Percentiles rank a stretch among this genome's conserved stretches.
phyloP scores from a whole-genome alignment of 192 early-diverging fungal genomes.

The Bifiguratus adelaidae region DNA sequence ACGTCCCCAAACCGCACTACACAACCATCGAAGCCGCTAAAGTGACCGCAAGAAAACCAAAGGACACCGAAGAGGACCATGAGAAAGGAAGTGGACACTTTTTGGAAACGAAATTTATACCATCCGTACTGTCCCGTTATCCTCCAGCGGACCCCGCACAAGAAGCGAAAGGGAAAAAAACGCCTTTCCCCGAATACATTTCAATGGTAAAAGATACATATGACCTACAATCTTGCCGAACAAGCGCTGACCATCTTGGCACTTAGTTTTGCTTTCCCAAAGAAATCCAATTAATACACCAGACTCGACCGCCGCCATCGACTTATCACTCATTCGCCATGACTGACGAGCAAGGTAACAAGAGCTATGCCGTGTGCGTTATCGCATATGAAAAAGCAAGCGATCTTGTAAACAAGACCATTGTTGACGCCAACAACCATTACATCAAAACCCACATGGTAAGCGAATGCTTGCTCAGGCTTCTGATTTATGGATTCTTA shows the following conservation, averaged over 20 bases:
- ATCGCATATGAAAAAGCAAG: constrained; percentile 14
- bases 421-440: constrained; percentile 5
- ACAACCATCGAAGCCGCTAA: too few species aligned
- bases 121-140: constrained; percentile 11
- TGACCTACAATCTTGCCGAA: not conserved
- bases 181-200: constrained; percentile 14
- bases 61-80: too few species aligned
- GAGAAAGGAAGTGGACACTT: too few species aligned
- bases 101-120: constrained; percentile 15
- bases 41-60: too few species aligned
- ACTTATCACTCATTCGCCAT: constrained; percentile 20
- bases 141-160: constrained; percentile 8
- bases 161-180: too few species aligned
- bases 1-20: too few species aligned
- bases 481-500: too few species aligned
- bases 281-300: constrained; percentile 16
- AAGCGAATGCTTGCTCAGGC: too few species aligned
- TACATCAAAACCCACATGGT: constrained; percentile 12
- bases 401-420: constrained; percentile 2
- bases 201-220: constrained; percentile 13
- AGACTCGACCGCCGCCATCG: constrained; percentile 9
- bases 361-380: constrained; percentile 13
- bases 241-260: not conserved
- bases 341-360: constrained; percentile 15
- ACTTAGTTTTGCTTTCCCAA: constrained; percentile 22